These are phyloP conservation scores for Cornus florida DNA, from an alignment of 148 eudicot genomes.

Conservation along the genomic window DNA sequence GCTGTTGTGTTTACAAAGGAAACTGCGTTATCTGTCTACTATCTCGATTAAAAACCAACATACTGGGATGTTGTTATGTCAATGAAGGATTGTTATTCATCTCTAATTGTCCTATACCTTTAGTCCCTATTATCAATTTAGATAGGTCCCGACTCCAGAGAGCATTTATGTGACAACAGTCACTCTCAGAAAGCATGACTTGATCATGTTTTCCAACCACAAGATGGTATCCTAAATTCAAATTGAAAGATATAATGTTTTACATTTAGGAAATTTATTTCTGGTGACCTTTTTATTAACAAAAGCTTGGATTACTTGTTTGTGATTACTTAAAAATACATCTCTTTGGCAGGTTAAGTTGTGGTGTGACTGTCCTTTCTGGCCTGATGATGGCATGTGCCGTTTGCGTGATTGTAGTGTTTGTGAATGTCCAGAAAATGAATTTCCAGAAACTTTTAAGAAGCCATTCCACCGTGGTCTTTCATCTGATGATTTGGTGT, in stretches of 20 bases:
- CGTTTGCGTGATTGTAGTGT: slow-evolving; percentile 83
- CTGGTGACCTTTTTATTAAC: neutral
- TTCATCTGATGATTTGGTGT: slow-evolving; percentile 57
- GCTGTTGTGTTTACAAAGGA: neutral
- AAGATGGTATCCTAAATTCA: neutral
- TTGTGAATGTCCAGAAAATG: slow-evolving; percentile 88
- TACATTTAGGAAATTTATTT: neutral
- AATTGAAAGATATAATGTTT: neutral
- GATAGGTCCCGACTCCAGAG: neutral
- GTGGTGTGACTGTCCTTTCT: slow-evolving; percentile 94
- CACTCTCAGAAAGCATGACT: neutral
- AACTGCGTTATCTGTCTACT: neutral
- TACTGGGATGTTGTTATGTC: neutral
- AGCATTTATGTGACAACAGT: neutral
- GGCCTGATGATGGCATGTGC: slow-evolving; percentile 96
- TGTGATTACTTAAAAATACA: neutral
- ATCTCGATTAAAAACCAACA: neutral
- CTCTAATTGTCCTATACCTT: neutral
- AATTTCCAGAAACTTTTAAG: slow-evolving; percentile 74
- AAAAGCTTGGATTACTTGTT: slow-evolving; percentile 1
- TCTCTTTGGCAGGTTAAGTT: slow-evolving; percentile 56
- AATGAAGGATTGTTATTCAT: neutral
- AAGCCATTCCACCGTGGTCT: slow-evolving; percentile 47
- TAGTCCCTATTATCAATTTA: neutral
- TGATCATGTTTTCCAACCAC: neutral